Base-by-base conservation (phyloP, 768 basidiomycete species). In the Xerocomus brunneocitrinus region DNA sequence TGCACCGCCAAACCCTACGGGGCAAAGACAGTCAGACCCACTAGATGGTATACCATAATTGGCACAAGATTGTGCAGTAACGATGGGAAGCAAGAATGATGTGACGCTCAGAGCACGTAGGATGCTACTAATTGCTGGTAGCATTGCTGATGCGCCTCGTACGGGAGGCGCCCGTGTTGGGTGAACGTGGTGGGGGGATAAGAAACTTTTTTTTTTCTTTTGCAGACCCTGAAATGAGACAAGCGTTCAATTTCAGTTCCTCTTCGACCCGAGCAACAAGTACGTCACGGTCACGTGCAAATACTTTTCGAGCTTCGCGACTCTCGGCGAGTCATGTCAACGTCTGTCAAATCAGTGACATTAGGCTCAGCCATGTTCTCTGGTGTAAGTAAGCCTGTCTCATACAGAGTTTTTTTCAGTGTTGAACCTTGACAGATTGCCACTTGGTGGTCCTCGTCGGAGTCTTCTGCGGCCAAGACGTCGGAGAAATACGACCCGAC, bases 1-100 rank as follows among this genome's bases (percentile, higher is more conserved):
- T 27, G 79, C 50, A 7, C 87, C 89, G 10, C 87, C 88, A 63
- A 90, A 91, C 12, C 92, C 92, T 24, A 81, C 78, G 5, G 91
- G 92, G 67, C 94, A 97, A 24, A 77, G 68, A 65, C 93, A 95
- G 6, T 53, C 52, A 0, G 69, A 63, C 0, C 52, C 32, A 39
- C 22, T 62, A 7, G 67, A 57, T 10, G 39, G 22, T 31, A 43
- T 53, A 13, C 67, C 67, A 27, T 58, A 60, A 38, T 69, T 69
- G 41, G 52, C 43, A 45, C 69, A 68, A 44, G 64, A 59, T n/a
- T 69, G 69, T 7, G 62, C 67, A 0, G 22, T 14, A 22, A 36
- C 43, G 39, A 64, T 45, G 28, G 50, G 41, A 12, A 60, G 45
- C 10, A 55, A 25, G 47, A 68, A 30, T 8, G 47, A 47, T 5